Percentiles rank a stretch among this genome's conserved stretches.
Evolutionary conservation across 73 alveolate genomes (phyloP).

Genomic region (Blepharisma stoltei): DNA sequence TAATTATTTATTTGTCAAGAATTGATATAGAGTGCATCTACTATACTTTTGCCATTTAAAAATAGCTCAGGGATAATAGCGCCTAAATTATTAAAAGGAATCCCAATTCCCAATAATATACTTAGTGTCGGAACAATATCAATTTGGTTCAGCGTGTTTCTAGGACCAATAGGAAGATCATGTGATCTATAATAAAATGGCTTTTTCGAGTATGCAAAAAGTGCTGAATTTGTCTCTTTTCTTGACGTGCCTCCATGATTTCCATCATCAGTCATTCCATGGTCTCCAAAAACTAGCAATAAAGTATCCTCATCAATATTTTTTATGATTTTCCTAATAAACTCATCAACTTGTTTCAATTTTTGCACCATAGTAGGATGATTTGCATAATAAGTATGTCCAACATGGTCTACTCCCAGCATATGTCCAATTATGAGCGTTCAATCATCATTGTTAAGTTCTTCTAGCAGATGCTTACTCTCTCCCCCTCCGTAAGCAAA

Average conservation of each 20-base stretch:
- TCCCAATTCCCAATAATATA: slow-evolving; percentile 30
- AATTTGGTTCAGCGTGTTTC: slow-evolving; percentile 33
- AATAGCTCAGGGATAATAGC: slow-evolving; percentile 33
- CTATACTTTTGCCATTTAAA: neutral
- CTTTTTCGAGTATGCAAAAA: slow-evolving; percentile 53
- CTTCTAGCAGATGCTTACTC: slow-evolving; percentile 31
- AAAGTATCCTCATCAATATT: slow-evolving; percentile 46
- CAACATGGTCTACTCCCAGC: slow-evolving; percentile 81
- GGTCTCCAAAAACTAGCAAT: slow-evolving; percentile 66
- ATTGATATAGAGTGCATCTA: neutral
- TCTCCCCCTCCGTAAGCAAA: too few species aligned
- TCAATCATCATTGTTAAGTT: slow-evolving; percentile 20
- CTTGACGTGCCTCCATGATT: slow-evolving; percentile 70
- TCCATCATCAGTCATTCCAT: slow-evolving; percentile 79
- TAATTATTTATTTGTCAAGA: slow-evolving; percentile 20
- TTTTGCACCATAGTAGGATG: slow-evolving; percentile 49
- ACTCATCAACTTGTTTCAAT: slow-evolving; percentile 43
- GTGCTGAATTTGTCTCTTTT: slow-evolving; percentile 39
- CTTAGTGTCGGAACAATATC: slow-evolving; percentile 43
- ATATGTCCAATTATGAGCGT: slow-evolving; percentile 53
- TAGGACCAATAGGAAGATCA: neutral
- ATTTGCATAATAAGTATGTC: slow-evolving; percentile 52
- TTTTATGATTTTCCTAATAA: slow-evolving; percentile 37
- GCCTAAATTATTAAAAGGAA: slow-evolving; percentile 48
- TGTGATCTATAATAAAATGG: slow-evolving; percentile 18